Evolutionary conservation across 75 land plant species (phyloP).

Genomic region (Selaginella tamariscina): DNA sequence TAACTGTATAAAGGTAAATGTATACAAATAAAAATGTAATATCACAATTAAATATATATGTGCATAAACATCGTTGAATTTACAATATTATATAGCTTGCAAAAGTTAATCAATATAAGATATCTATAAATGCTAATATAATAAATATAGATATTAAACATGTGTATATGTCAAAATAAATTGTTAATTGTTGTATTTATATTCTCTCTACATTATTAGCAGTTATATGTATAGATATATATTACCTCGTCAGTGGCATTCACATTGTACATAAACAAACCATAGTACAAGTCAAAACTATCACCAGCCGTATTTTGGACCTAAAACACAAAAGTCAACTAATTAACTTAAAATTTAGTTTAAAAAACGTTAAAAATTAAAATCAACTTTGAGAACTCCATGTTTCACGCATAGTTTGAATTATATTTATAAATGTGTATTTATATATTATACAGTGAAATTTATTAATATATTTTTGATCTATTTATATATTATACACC

Average conservation of each 20-base stretch:
- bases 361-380: no score
- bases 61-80: background rate
- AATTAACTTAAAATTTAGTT: no score
- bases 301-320: conserved; percentile 56
- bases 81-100: background rate
- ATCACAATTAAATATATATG: no score
- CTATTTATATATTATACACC: no score
- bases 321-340: conserved; percentile 10
- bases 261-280: conserved; percentile 75
- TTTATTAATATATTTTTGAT: no score
- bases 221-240: background rate
- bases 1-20: no score
- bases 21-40: no score
- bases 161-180: background rate
- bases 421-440: no score
- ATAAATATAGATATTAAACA: background rate
- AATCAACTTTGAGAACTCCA: no score
- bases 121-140: background rate
- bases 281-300: conserved; percentile 86
- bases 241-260: conserved; percentile 63
- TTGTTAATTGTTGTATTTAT: background rate
- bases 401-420: no score
- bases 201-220: background rate
- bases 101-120: background rate
- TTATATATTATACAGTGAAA: no score